These are phyloP conservation scores for Cercospora zeina DNA, from an alignment of 2,329 filamentous ascomycete species.

Conservation along the genomic window DNA sequence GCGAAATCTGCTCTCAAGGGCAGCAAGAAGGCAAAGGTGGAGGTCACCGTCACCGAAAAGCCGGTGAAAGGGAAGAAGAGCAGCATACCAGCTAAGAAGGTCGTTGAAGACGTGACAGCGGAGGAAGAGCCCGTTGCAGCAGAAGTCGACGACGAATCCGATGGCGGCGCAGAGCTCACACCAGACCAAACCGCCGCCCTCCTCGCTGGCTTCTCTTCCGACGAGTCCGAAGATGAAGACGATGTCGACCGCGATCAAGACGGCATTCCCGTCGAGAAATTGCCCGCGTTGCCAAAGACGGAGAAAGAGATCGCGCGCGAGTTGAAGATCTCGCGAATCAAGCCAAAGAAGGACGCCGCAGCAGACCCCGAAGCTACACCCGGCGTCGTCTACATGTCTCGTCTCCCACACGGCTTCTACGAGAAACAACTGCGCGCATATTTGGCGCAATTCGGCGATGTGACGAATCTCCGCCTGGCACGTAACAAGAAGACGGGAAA, in stretches of 20 bases:
- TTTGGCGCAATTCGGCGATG: slow-evolving; percentile 87
- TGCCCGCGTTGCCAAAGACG: slow-evolving; percentile 40
- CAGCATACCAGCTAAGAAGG: slow-evolving; percentile 23
- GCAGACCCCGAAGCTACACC: slow-evolving; percentile 55
- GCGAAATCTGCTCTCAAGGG: slow-evolving; percentile 41
- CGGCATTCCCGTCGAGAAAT: slow-evolving; percentile 43
- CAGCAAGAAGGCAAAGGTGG: slow-evolving; percentile 24
- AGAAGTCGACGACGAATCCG: slow-evolving; percentile 29
- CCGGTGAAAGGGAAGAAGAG: slow-evolving; percentile 25
- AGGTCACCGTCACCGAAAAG: slow-evolving; percentile 18
- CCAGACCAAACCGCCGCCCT: slow-evolving; percentile 55
- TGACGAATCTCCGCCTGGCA: slow-evolving; percentile 76
- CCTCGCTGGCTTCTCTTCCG: slow-evolving; percentile 54
- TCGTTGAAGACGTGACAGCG: slow-evolving; percentile 25
- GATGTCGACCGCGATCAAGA: slow-evolving; percentile 41
- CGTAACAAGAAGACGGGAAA: slow-evolving; percentile 89
- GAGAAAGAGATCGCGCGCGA: slow-evolving; percentile 24
- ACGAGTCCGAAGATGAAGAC: slow-evolving; percentile 46
- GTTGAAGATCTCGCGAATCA: slow-evolving; percentile 38
- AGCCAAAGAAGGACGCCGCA: slow-evolving; percentile 49
- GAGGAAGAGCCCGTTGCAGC: slow-evolving; percentile 28
- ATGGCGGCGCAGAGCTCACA: slow-evolving; percentile 37
- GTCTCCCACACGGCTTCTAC: slow-evolving; percentile 94
- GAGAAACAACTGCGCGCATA: slow-evolving; percentile 93
- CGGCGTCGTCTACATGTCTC: slow-evolving; percentile 85